Evolutionary conservation across 2,329 filamentous ascomycete genomes (phyloP).

Genomic region (Colletotrichum cordylinicola): DNA sequence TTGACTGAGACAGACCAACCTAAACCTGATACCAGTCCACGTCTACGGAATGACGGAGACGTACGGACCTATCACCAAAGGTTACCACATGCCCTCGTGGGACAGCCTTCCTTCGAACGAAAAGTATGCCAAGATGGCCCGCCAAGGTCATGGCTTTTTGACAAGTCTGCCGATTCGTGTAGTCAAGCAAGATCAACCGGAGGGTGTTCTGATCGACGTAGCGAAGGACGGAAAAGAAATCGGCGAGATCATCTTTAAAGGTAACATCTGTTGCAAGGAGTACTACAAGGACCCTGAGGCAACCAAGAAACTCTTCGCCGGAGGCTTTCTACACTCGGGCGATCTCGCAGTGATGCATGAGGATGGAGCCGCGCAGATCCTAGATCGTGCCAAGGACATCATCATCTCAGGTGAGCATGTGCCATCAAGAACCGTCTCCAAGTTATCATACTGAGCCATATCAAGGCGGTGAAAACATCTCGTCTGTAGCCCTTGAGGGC

Average conservation of each 20-base stretch:
- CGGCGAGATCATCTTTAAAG: constrained; percentile 84
- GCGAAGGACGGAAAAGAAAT: constrained; percentile 75
- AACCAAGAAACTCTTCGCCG: constrained; percentile 84
- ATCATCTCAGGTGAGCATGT: constrained; percentile 81
- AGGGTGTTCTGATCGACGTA: constrained; percentile 72
- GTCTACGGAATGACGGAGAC: constrained; percentile 91
- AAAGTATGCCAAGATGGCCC: constrained; percentile 87
- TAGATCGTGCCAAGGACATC: constrained; percentile 95
- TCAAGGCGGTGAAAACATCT: constrained; percentile 93
- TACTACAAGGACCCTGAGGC: constrained; percentile 92
- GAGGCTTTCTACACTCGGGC: constrained; percentile 86
- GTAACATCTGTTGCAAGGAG: constrained; percentile 90
- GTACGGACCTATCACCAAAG: constrained; percentile 94
- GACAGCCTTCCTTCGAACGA: constrained; percentile 75
- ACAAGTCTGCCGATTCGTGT: constrained; percentile 82
- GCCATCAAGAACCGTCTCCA: background rate
- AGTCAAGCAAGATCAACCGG: constrained; percentile 78
- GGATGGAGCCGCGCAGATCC: constrained; percentile 84
- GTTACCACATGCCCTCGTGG: constrained; percentile 88
- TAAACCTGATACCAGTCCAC: constrained; percentile 91
- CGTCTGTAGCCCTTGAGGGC: constrained; percentile 87
- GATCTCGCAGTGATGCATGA: constrained; percentile 93
- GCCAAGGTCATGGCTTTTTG: constrained; percentile 91
- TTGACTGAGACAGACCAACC: constrained; percentile 38
- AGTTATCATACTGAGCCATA: background rate